Evolutionary conservation across 805 yeast species (phyloP).

Genomic region (Candida tammaniensis): DNA sequence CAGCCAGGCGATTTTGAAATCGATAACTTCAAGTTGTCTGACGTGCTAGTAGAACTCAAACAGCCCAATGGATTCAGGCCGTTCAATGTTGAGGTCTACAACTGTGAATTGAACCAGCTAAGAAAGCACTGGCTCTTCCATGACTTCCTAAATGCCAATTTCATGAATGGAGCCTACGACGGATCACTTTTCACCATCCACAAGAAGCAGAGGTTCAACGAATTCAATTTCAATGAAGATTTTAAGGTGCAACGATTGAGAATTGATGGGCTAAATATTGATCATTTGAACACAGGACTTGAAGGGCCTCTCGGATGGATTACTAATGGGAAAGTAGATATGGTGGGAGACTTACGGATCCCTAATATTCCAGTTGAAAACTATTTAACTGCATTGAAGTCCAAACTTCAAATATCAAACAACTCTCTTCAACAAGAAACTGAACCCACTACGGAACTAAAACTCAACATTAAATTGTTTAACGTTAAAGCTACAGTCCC

Average conservation of each 20-base stretch:
- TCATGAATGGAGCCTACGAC: slow-evolving; percentile 88
- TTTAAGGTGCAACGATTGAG: slow-evolving; percentile 64
- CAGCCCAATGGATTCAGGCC: slow-evolving; percentile 84
- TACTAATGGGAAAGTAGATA: slow-evolving; percentile 84
- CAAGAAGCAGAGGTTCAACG: slow-evolving; percentile 61
- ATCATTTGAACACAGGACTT: slow-evolving; percentile 85
- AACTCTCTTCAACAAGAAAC: neutral
- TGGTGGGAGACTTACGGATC: slow-evolving; percentile 85
- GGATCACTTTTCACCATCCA: slow-evolving; percentile 91
- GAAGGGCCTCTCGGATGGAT: slow-evolving; percentile 99
- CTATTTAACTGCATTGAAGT: slow-evolving; percentile 5
- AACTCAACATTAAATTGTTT: slow-evolving; percentile 73
- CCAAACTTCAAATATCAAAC: slow-evolving; percentile 1
- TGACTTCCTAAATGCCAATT: slow-evolving; percentile 80
- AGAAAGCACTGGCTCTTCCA: slow-evolving; percentile 93
- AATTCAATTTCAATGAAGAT: slow-evolving; percentile 21
- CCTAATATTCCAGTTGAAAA: slow-evolving; percentile 33
- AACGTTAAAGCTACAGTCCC: slow-evolving; percentile 91
- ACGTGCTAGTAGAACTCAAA: slow-evolving; percentile 72
- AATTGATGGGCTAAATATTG: slow-evolving; percentile 80
- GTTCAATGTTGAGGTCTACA: slow-evolving; percentile 83
- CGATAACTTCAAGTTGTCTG: slow-evolving; percentile 78
- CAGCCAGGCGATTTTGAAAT: slow-evolving; percentile 92
- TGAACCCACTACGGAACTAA: slow-evolving; percentile 62
- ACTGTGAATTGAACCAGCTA: slow-evolving; percentile 73